Evolutionary conservation across 2,329 filamentous ascomycete species (phyloP).

Genomic region (Cladosporium sphaerospermum): DNA sequence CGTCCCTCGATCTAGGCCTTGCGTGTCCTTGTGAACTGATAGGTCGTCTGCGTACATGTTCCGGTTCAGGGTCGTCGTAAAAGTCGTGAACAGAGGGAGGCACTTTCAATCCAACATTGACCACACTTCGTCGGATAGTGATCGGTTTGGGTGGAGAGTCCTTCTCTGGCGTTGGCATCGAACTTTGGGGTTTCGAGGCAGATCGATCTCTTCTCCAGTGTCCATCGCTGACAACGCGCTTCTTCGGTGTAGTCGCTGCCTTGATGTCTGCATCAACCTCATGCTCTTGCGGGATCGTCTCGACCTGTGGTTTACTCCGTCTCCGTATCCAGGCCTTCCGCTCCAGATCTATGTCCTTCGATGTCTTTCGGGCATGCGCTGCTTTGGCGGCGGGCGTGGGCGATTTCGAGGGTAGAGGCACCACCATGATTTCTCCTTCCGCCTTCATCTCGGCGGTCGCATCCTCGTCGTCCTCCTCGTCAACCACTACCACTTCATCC

Average conservation of each 20-base stretch:
- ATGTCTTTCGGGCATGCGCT: conserved; percentile 16
- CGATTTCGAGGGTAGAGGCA: conserved; percentile 2
- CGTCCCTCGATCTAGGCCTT: conserved; percentile 18
- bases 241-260: conserved; percentile 65
- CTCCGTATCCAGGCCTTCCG: conserved; percentile 32
- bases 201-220: conserved; percentile 57
- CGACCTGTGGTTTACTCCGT: conserved; percentile 31
- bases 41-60: conserved; percentile 18
- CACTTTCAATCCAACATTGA: conserved; percentile 28
- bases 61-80: conserved; percentile 21
- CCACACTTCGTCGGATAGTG: conserved; percentile 25
- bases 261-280: conserved; percentile 40
- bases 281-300: conserved; percentile 31
- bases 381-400: not conserved
- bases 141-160: conserved; percentile 25
- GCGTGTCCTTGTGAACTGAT: conserved; percentile 19
- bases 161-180: conserved; percentile 21
- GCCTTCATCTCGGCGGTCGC: conserved; percentile 6
- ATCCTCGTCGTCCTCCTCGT: conserved; percentile 11
- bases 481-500: conserved; percentile 21
- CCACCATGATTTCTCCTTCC: conserved; percentile 5
- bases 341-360: conserved; percentile 26
- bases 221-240: conserved; percentile 86
- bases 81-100: conserved; percentile 28
- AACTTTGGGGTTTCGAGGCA: conserved; percentile 11